phyloP scores from a whole-genome alignment of 2,329 filamentous ascomycete species.

The Fusarium mangiferae region DNA sequence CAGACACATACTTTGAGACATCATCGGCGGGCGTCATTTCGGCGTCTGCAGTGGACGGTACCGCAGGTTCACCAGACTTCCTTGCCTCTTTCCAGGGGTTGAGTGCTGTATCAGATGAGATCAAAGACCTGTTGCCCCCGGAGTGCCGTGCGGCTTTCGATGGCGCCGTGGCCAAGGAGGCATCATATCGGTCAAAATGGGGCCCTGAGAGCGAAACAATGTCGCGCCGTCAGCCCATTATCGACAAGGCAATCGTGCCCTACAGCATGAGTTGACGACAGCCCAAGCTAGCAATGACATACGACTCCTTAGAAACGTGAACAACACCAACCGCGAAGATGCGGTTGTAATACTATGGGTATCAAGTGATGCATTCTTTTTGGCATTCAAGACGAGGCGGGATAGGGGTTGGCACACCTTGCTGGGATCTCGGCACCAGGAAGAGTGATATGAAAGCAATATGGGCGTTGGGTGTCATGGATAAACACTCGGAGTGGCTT shows the following conservation, averaged over 20 bases:
- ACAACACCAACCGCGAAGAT: not conserved
- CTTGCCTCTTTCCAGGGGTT: constrained; percentile 69
- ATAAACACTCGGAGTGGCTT: constrained; percentile 21
- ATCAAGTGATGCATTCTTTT: constrained; percentile 7
- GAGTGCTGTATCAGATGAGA: constrained; percentile 70
- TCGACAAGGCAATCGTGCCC: constrained; percentile 73
- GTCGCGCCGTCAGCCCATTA: constrained; percentile 62
- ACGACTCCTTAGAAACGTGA: not conserved
- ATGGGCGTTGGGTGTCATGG: constrained; percentile 36
- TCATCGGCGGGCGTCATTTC: constrained; percentile 59
- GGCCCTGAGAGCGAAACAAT: constrained; percentile 70
- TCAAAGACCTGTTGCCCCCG: constrained; percentile 72
- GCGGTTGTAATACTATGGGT: not conserved
- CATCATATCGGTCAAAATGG: constrained; percentile 80
- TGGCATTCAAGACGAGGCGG: not conserved
- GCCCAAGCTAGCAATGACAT: not conserved
- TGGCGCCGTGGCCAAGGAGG: constrained; percentile 71
- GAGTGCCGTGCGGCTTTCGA: constrained; percentile 81
- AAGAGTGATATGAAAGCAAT: constrained; percentile 14
- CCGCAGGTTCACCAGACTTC: constrained; percentile 57
- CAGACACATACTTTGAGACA: constrained; percentile 65
- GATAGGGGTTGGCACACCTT: constrained; percentile 3
- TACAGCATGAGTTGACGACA: constrained; percentile 57
- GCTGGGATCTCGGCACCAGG: not conserved
- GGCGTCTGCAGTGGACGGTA: constrained; percentile 56